A percentile compares a stretch with the other conserved stretches of the same genome.
Conservation (phyloP, 2,329 filamentous ascomycete genomes). For the Nannizziopsis arthrosporioides region DNA sequence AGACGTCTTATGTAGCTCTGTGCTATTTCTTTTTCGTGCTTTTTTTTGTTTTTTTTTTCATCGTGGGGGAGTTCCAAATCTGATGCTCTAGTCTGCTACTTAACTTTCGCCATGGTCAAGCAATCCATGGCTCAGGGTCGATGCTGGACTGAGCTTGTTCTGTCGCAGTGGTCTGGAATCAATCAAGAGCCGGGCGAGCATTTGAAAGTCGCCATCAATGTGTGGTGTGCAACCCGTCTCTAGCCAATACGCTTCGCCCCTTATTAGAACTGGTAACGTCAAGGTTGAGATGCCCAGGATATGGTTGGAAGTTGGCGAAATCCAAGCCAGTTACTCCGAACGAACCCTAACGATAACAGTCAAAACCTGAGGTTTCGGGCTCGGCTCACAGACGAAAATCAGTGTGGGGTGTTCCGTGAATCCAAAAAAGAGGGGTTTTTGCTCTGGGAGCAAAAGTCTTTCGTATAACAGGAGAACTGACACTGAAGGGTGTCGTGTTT, state of each 20-base stretch:
- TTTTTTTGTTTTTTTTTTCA: not conserved
- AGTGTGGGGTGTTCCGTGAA: constrained; percentile 3
- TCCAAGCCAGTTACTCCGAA: not conserved
- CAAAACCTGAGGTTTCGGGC: not conserved
- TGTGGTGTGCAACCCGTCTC: not conserved
- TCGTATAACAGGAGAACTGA: no score
- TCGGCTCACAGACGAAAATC: not conserved
- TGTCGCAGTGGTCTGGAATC: not conserved
- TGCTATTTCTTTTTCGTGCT: not conserved
- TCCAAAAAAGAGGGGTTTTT: constrained; percentile 2
- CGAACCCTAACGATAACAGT: not conserved
- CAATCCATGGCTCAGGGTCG: constrained; percentile 4
- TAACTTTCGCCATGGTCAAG: constrained; percentile 2
- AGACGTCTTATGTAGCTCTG: not conserved
- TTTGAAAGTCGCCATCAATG: not conserved
- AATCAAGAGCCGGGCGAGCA: not conserved
- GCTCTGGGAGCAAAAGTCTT: constrained; percentile 3
- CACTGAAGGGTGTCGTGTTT: no score
- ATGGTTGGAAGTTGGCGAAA: no score
- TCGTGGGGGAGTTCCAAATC: not conserved
- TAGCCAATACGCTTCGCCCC: not conserved
- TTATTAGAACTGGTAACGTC: not conserved
- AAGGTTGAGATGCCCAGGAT: not conserved
- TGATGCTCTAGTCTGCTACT: not conserved
- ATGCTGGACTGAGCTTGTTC: constrained; percentile 6